phyloP scores from a whole-genome alignment of 441 rosid genomes.

The Raphanus hybrid region DNA sequence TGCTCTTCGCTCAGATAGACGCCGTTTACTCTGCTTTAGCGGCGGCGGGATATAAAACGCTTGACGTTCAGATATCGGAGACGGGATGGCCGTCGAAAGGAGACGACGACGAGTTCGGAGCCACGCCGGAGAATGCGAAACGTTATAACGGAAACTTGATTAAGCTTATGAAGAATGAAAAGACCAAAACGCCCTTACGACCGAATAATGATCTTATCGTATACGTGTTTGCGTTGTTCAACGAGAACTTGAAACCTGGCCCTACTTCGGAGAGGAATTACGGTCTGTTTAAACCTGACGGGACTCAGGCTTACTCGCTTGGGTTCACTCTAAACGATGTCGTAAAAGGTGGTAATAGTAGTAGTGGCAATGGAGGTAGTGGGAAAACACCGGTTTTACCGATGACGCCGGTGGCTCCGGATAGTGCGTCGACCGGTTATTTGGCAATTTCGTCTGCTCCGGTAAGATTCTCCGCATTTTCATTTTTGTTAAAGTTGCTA shows the following conservation, averaged over 20 bases:
- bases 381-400: constrained; percentile 27
- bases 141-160: constrained; percentile 80
- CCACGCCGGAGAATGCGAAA: constrained; percentile 79
- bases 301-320: constrained; percentile 70
- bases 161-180: constrained; percentile 56
- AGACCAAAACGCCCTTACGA: constrained; percentile 74
- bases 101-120: constrained; percentile 79
- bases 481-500: constrained; percentile 12
- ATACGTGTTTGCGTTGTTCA: constrained; percentile 82
- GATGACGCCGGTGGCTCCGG: constrained; percentile 33
- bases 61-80: constrained; percentile 78
- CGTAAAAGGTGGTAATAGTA: constrained; percentile 32
- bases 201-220: constrained; percentile 63
- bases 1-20: constrained; percentile 90
- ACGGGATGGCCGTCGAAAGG: constrained; percentile 99
- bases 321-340: constrained; percentile 44
- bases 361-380: constrained; percentile 27
- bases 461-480: constrained; percentile 44
- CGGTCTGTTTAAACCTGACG: constrained; percentile 89
- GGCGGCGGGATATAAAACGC: constrained; percentile 62
- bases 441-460: constrained; percentile 67
- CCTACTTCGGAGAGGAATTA: constrained; percentile 96
- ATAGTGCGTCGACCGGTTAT: constrained; percentile 67
- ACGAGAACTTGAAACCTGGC: constrained; percentile 94
- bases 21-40: constrained; percentile 75